These are phyloP conservation scores for Leishmania mexicana DNA, from an alignment of 208 protist genomes.

Conservation along the genomic window DNA sequence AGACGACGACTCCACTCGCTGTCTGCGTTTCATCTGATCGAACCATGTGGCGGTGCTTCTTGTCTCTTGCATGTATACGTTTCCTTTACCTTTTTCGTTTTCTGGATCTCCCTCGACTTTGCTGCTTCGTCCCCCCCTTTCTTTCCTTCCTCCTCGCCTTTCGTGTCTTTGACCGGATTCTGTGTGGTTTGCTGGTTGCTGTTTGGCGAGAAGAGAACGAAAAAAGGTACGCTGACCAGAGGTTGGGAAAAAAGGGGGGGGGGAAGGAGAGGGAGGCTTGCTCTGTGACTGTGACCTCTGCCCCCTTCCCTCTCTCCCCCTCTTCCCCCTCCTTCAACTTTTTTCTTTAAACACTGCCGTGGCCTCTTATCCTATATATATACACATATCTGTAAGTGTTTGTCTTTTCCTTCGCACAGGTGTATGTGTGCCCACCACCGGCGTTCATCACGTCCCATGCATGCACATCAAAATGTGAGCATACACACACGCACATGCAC, in stretches of 20 bases:
- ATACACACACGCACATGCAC: neutral
- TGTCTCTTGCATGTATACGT: neutral
- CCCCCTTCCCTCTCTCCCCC: neutral
- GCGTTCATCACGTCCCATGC: neutral
- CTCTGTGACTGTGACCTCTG: neutral
- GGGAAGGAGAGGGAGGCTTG: no score
- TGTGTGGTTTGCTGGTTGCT: neutral
- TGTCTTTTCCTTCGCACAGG: neutral
- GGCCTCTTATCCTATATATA: neutral
- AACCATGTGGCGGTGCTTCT: neutral
- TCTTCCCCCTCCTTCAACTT: neutral
- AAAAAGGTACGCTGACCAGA: no score
- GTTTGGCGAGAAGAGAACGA: no score
- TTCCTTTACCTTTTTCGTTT: neutral
- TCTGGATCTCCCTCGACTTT: neutral
- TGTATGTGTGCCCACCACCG: neutral
- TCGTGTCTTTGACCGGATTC: conserved; percentile 20
- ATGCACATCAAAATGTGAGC: neutral
- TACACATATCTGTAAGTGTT: neutral
- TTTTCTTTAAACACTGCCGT: neutral
- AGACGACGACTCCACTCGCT: neutral
- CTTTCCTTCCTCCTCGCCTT: neutral
- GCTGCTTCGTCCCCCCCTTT: neutral
- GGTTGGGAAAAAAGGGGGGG: no score
- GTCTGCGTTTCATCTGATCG: neutral